These are phyloP conservation scores for Phytophthora idaei DNA, from an alignment of 352 stramenopile genomes.

Conservation along the genomic window DNA sequence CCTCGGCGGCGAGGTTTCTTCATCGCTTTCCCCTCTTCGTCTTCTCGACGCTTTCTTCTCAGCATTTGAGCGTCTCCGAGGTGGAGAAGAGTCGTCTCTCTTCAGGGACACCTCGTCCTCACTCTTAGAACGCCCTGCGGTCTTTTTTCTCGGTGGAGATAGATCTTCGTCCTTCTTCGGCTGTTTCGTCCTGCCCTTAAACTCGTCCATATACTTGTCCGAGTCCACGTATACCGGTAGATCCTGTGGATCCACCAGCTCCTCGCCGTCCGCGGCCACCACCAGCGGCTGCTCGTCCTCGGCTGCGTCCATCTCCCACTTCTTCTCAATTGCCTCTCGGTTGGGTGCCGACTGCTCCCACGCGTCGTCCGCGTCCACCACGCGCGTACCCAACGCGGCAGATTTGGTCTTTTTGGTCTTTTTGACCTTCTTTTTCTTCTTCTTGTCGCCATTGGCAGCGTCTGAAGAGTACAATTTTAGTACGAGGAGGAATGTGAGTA, in stretches of 20 bases:
- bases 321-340: slow-evolving; percentile 56
- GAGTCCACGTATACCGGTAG: slow-evolving; percentile 78
- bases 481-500: slow-evolving; percentile 6
- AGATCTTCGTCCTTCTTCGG: slow-evolving; percentile 41
- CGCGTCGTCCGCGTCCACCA: slow-evolving; percentile 68
- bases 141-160: slow-evolving; percentile 55
- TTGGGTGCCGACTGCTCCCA: slow-evolving; percentile 59
- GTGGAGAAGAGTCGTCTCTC: slow-evolving; percentile 40
- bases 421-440: slow-evolving; percentile 65
- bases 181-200: slow-evolving; percentile 37
- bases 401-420: slow-evolving; percentile 50
- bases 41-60: neutral
- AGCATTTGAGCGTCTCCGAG: slow-evolving; percentile 21
- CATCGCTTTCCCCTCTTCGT: slow-evolving; percentile 15
- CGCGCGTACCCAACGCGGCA: slow-evolving; percentile 28
- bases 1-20: slow-evolving; percentile 40
- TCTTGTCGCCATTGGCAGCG: slow-evolving; percentile 43
- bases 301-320: slow-evolving; percentile 61
- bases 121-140: slow-evolving; percentile 14
- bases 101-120: slow-evolving; percentile 40
- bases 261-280: slow-evolving; percentile 52
- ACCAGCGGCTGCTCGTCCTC: slow-evolving; percentile 49
- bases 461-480: slow-evolving; percentile 4
- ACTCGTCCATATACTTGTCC: slow-evolving; percentile 63
- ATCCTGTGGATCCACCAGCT: slow-evolving; percentile 64